Conservation (phyloP, 345 rosid genomes). For the thale cress (Arabidopsis thaliana) region TAIR10.1 NC_003070.9:23371501-23372000, state of each 20-base stretch:
- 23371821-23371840: slow-evolving; percentile 62
- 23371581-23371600: slow-evolving; percentile 63
- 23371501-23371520: slow-evolving; percentile 41
- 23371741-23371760: slow-evolving; percentile 80
- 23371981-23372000: slow-evolving; percentile 90
- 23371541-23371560: slow-evolving; percentile 37
- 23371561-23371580: slow-evolving; percentile 41
- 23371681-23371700: slow-evolving; percentile 87
- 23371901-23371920: slow-evolving; percentile 31
- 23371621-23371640: slow-evolving; percentile 97
- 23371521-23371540: slow-evolving; percentile 21
- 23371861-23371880: slow-evolving; percentile 31
- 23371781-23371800: slow-evolving; percentile 65
- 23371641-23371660: slow-evolving; percentile 83
- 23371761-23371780: slow-evolving; percentile 51
- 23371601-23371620: slow-evolving; percentile 77
- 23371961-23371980: slow-evolving; percentile 85
- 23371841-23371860: slow-evolving; percentile 51
- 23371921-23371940: slow-evolving; percentile 70
- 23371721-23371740: slow-evolving; percentile 70
- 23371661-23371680: slow-evolving; percentile 95
- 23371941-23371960: slow-evolving; percentile 78
- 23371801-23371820: slow-evolving; percentile 72
- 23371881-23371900: slow-evolving; percentile 10
- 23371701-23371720: slow-evolving; percentile 84